Evolutionary conservation across 1,139 yeast genomes (phyloP), one percentile per base, ranked within the genome.

Genomic region (Entelexis sorbosivorans): DNA sequence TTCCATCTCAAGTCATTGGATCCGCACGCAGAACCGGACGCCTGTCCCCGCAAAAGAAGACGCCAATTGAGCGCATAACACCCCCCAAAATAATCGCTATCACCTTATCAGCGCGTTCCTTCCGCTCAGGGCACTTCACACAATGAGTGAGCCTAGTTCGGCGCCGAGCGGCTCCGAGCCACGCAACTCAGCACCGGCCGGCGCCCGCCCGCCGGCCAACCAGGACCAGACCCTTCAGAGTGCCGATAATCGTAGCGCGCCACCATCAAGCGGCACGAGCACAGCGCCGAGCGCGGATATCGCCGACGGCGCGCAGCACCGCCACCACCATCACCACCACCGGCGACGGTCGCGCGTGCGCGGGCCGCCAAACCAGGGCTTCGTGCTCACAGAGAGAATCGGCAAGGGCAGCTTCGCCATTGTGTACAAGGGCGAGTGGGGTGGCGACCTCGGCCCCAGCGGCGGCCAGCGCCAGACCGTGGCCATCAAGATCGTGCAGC

Each of bases 381-480:
- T 58, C 38, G 46, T 48, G 19, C 48, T 53, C 34, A 86, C 85
- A 19, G 75, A 80, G 22, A 88, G 87, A 66, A 87, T 91, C 43
- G 98, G 98, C 16, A 78, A 83, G 60, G 98, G 98, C 32, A 87
- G 96, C 19, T 91, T 88, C 70, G 98, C 98, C 53, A 82, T 81
- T 57, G 98, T 91, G 28, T 91, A 84, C 71, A 81, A 80, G 64
- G 95, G 94, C 20, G 66, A 69, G 49, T 49, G 66, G 59, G 58
- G 52, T 49, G 54, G 69, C 67, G 50, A 74, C 79, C 10, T 74
- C 74, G 42, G 34, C 28, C 43, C 49, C 14, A 31, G 16, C n/a
- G 57, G 31, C 19, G 39, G 33, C 34, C 34, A 32, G 38, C 44
- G 50, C 26, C 49, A 40, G 36, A 75, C 87, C 0, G 91, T 86